phyloP scores from a whole-genome alignment of 495 filamentous ascomycete species.

The Terfezia claveryi region DNA sequence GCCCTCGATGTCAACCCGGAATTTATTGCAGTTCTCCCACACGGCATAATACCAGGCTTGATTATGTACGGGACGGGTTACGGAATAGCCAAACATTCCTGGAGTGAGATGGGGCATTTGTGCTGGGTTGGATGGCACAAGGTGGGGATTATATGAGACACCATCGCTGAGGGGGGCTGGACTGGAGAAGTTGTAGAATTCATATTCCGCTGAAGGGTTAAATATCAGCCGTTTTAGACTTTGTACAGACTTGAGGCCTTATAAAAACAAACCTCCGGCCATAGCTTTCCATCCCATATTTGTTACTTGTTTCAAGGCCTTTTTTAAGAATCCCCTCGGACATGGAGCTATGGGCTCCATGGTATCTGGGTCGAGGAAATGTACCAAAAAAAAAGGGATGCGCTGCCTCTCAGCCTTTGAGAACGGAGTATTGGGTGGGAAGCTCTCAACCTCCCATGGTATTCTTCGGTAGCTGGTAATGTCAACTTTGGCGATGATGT shows the following conservation, averaged over 20 bases:
- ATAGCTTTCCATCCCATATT: slow-evolving; percentile 52
- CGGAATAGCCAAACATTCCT: slow-evolving; percentile 94
- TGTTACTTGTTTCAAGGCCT: slow-evolving; percentile 40
- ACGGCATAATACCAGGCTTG: slow-evolving; percentile 87
- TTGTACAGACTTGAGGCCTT: too few species aligned
- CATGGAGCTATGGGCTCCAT: slow-evolving; percentile 52
- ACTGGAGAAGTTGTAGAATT: slow-evolving; percentile 69
- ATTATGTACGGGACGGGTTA: slow-evolving; percentile 66
- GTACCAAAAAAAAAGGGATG: slow-evolving; percentile 80
- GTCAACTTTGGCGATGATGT: slow-evolving; percentile 69
- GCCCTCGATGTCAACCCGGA: slow-evolving; percentile 69
- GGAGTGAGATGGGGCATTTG: slow-evolving; percentile 39
- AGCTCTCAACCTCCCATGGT: slow-evolving; percentile 64
- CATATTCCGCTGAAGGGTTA: slow-evolving; percentile 54
- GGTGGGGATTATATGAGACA: background rate
- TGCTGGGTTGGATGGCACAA: background rate
- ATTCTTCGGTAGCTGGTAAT: slow-evolving; percentile 65
- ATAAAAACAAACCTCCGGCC: slow-evolving; percentile 54
- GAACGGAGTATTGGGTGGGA: background rate
- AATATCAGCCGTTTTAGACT: too few species aligned
- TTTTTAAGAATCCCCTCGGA: slow-evolving; percentile 54
- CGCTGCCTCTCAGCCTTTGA: background rate
- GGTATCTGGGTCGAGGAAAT: slow-evolving; percentile 60
- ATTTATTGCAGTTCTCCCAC: slow-evolving; percentile 54
- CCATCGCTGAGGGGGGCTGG: background rate